Evolutionary conservation across 495 filamentous ascomycete species (phyloP).

Genomic region (Hypomontagnella monticulosa): DNA sequence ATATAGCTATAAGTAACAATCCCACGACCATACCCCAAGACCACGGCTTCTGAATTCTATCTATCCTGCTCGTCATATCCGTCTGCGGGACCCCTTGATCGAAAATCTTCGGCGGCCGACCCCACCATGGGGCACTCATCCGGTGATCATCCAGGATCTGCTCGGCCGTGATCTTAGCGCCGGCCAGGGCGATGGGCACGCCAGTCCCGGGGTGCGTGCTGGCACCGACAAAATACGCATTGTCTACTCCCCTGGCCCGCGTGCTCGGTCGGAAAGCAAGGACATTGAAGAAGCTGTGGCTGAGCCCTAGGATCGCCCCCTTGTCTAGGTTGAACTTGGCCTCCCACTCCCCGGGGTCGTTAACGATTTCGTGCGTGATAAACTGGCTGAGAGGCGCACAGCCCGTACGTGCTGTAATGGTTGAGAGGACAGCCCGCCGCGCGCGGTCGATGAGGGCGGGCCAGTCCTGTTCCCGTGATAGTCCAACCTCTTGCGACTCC

Average conservation of each 20-base stretch:
- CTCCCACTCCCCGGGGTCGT: slow-evolving; percentile 70
- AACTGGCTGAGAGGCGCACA: slow-evolving; percentile 51
- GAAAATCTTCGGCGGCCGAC: slow-evolving; percentile 13
- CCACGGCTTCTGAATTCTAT: slow-evolving; percentile 42
- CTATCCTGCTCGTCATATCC: slow-evolving; percentile 40
- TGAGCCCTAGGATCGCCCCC: slow-evolving; percentile 73
- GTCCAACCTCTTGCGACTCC: slow-evolving; percentile 40
- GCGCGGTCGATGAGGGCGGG: slow-evolving; percentile 59
- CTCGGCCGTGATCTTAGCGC: slow-evolving; percentile 67
- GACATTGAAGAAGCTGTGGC: slow-evolving; percentile 77
- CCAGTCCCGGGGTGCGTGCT: slow-evolving; percentile 78
- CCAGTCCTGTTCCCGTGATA: slow-evolving; percentile 65
- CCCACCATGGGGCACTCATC: slow-evolving; percentile 55
- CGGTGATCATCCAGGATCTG: slow-evolving; percentile 60
- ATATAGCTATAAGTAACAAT: slow-evolving; percentile 3
- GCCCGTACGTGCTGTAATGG: slow-evolving; percentile 64
- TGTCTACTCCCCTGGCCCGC: slow-evolving; percentile 57
- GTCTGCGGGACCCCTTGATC: slow-evolving; percentile 39
- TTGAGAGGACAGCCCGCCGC: slow-evolving; percentile 62
- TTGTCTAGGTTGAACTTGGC: slow-evolving; percentile 73
- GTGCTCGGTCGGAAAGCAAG: slow-evolving; percentile 70
- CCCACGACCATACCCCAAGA: slow-evolving; percentile 8
- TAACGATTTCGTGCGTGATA: slow-evolving; percentile 67
- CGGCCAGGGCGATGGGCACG: slow-evolving; percentile 73
- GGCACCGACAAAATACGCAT: slow-evolving; percentile 73